phyloP scores from a whole-genome alignment of 2,329 filamentous ascomycete genomes.

The Epichloe festucae region DNA sequence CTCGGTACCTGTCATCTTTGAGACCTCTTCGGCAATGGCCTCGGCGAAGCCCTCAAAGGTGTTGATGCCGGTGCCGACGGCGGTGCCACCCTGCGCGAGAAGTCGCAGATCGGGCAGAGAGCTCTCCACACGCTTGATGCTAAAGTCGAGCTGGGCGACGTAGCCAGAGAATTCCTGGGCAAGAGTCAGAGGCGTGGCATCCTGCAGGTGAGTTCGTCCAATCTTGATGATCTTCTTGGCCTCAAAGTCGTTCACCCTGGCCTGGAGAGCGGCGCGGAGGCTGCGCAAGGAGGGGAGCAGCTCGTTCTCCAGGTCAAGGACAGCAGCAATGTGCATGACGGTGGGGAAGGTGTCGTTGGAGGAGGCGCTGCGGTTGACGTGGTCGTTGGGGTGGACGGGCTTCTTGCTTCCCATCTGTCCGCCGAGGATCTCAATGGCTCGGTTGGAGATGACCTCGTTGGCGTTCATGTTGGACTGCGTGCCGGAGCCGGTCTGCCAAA shows the following conservation, averaged over 20 bases:
- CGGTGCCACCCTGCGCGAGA: constrained; percentile 89
- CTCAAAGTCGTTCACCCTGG: constrained; percentile 80
- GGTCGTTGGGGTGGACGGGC: constrained; percentile 97
- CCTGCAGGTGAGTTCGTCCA: constrained; percentile 91
- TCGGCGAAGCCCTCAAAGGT: constrained; percentile 94
- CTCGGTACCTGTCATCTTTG: constrained; percentile 80
- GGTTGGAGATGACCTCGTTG: constrained; percentile 99
- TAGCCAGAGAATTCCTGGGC: constrained; percentile 98
- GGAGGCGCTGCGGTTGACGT: constrained; percentile 97
- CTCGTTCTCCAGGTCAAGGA: constrained; percentile 78
- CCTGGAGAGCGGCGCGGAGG: constrained; percentile 71
- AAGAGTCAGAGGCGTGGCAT: constrained; percentile 88
- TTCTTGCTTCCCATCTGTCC: constrained; percentile 93
- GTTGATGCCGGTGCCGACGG: constrained; percentile 94
- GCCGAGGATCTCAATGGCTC: constrained; percentile 93
- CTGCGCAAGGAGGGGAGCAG: constrained; percentile 72
- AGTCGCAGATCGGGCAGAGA: constrained; percentile 73
- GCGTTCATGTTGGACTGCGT: constrained; percentile 99
- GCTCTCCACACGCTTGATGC: constrained; percentile 75
- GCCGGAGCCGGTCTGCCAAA: constrained; percentile 98
- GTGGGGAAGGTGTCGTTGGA: constrained; percentile 99
- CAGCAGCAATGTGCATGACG: constrained; percentile 98
- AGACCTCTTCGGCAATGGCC: constrained; percentile 80
- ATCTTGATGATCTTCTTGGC: constrained; percentile 93
- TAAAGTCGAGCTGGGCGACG: constrained; percentile 83